Evolutionary conservation across 495 filamentous ascomycete genomes (phyloP).

Genomic region (Cetradonia linearis): DNA sequence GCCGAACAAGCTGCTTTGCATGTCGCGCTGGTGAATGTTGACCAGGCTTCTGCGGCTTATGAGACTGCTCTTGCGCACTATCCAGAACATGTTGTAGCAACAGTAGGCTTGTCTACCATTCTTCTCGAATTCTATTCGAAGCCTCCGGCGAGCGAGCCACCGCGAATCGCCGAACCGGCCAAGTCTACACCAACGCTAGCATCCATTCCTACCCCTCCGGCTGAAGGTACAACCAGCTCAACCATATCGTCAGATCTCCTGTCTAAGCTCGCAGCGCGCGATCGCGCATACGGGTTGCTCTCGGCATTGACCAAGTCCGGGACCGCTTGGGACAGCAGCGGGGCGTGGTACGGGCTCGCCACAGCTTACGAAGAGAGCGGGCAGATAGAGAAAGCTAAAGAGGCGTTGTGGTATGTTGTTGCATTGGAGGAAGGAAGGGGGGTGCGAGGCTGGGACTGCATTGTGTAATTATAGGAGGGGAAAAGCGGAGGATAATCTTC

Average conservation of each 20-base stretch:
- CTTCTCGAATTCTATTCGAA: conserved; percentile 49
- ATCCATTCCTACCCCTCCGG: neutral
- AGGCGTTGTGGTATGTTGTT: conserved; percentile 61
- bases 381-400: conserved; percentile 72
- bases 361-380: conserved; percentile 74
- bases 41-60: conserved; percentile 60
- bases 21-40: conserved; percentile 48
- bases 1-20: conserved; percentile 65
- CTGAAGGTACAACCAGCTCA: neutral
- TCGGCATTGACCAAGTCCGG: conserved; percentile 73
- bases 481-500: too few species aligned
- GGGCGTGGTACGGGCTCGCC: conserved; percentile 86
- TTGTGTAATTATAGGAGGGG: conserved; percentile 21
- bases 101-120: conserved; percentile 70
- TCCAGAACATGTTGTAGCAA: conserved; percentile 68
- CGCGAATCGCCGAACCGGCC: neutral
- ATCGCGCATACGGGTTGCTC: conserved; percentile 76
- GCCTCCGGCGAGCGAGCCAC: neutral
- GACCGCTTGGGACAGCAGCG: conserved; percentile 83
- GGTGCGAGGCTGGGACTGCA: conserved; percentile 40
- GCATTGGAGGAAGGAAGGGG: conserved; percentile 48
- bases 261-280: conserved; percentile 40
- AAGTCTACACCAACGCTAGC: conserved; percentile 12
- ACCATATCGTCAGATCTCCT: conserved; percentile 9
- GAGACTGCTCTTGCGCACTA: conserved; percentile 69